phyloP scores from a whole-genome alignment of 2,329 filamentous ascomycete genomes.

The Sporothrix pseudoabietina region DNA sequence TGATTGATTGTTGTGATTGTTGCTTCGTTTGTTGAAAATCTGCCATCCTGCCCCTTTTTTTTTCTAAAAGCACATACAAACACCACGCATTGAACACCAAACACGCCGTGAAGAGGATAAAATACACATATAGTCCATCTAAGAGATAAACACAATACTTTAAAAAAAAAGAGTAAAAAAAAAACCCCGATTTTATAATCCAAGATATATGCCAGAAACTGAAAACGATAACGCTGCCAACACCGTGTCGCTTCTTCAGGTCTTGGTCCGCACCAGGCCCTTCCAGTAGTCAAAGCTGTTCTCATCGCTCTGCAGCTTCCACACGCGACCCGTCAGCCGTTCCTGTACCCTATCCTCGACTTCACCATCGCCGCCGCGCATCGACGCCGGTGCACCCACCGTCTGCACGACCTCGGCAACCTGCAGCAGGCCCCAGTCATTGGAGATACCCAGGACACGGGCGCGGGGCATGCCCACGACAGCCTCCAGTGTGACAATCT shows the following conservation, averaged over 20 bases:
- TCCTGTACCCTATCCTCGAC: conserved; percentile 46
- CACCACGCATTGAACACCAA: background rate
- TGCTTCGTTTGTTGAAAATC: background rate
- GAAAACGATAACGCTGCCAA: background rate
- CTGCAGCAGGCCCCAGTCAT: conserved; percentile 85
- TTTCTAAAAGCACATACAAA: background rate
- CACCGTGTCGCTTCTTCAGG: conserved; percentile 45
- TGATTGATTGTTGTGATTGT: background rate
- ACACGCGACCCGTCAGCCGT: conserved; percentile 72
- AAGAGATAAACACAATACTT: background rate
- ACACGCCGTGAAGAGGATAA: background rate
- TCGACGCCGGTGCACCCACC: conserved; percentile 3
- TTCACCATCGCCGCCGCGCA: background rate
- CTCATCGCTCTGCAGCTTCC: conserved; percentile 89
- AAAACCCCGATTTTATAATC: background rate
- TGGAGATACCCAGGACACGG: conserved; percentile 80
- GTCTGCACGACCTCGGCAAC: conserved; percentile 79
- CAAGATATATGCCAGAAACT: background rate
- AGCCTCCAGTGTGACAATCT: conserved; percentile 72
- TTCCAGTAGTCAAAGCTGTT: conserved; percentile 99
- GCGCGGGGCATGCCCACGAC: conserved; percentile 71
- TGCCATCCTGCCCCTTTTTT: background rate
- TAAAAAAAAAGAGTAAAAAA: too few species aligned
- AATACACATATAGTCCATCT: background rate
- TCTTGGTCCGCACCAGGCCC: conserved; percentile 80